Conservation (phyloP, 768 basidiomycete genomes). For the Termitomyces sp. region DNA sequence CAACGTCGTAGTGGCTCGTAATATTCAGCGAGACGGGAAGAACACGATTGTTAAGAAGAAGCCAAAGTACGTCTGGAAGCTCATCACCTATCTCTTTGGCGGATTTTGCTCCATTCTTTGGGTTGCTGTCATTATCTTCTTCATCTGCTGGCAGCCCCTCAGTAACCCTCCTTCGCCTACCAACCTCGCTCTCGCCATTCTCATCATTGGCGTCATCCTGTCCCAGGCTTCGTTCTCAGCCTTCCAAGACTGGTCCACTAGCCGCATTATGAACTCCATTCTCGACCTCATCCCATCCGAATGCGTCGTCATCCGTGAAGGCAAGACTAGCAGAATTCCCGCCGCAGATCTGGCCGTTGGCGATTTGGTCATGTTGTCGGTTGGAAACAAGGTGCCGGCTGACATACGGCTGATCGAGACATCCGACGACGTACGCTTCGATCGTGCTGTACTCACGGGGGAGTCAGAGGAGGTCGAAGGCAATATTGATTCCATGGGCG, state of each 20-base stretch:
- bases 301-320: constrained; percentile 9
- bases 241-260: constrained; percentile 11
- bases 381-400: constrained; percentile 14
- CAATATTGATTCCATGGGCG: constrained; percentile 31
- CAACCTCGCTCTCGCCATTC: constrained; percentile 12
- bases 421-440: constrained; percentile 48
- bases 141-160: constrained; percentile 12
- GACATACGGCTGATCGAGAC: constrained; percentile 53
- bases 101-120: constrained; percentile 12
- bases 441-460: constrained; percentile 50
- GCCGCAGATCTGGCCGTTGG: constrained; percentile 13
- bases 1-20: neutral
- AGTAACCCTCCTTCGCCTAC: constrained; percentile 9
- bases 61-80: constrained; percentile 7
- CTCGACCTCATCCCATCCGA: constrained; percentile 11
- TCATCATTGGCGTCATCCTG: constrained; percentile 8
- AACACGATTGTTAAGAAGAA: constrained; percentile 4
- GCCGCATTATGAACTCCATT: constrained; percentile 14
- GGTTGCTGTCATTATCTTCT: constrained; percentile 9
- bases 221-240: constrained; percentile 9
- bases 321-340: constrained; percentile 4
- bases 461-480: constrained; percentile 44
- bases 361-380: constrained; percentile 10
- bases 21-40: constrained; percentile 10
- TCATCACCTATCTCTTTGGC: constrained; percentile 9